These are phyloP conservation scores for Cryptosporidium parvum DNA, from an alignment of 169 alveolate species.

Conservation along the genomic window DNA sequence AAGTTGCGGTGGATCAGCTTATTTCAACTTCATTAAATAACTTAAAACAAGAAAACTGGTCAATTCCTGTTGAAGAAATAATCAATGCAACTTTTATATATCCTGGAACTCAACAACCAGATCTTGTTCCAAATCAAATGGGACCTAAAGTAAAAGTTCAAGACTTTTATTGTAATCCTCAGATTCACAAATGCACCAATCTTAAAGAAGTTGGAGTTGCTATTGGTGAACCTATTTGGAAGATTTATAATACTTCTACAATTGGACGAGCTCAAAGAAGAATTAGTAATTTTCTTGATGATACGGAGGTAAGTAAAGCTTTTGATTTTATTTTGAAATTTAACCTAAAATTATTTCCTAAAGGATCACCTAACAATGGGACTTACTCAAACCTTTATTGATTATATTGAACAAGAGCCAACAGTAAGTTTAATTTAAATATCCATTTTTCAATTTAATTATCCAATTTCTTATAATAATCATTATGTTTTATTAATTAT, in stretches of 20 bases:
- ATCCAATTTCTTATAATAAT: neutral
- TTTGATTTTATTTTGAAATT: neutral
- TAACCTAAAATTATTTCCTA: neutral
- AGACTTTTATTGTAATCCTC: constrained; percentile 74
- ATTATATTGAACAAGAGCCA: constrained; percentile 70
- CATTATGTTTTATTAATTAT: neutral
- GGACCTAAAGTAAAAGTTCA: constrained; percentile 59
- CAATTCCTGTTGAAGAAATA: constrained; percentile 61
- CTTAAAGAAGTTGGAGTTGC: constrained; percentile 48
- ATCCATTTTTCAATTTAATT: neutral
- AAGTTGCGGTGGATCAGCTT: constrained; percentile 26
- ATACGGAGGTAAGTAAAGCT: constrained; percentile 56
- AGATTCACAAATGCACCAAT: constrained; percentile 61
- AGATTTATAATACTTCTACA: constrained; percentile 66
- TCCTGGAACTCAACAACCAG: constrained; percentile 67
- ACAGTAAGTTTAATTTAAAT: constrained; percentile 35
- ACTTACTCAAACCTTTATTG: constrained; percentile 68
- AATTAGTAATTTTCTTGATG: constrained; percentile 39
- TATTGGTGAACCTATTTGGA: constrained; percentile 73
- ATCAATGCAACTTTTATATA: constrained; percentile 69
- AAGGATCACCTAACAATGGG: constrained; percentile 63
- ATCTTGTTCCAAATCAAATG: constrained; percentile 68
- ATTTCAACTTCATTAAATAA: constrained; percentile 44
- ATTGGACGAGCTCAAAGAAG: constrained; percentile 71
- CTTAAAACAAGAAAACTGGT: constrained; percentile 64